Conservation (phyloP, 768 basidiomycete species). For the Amanita rimosa region DNA sequence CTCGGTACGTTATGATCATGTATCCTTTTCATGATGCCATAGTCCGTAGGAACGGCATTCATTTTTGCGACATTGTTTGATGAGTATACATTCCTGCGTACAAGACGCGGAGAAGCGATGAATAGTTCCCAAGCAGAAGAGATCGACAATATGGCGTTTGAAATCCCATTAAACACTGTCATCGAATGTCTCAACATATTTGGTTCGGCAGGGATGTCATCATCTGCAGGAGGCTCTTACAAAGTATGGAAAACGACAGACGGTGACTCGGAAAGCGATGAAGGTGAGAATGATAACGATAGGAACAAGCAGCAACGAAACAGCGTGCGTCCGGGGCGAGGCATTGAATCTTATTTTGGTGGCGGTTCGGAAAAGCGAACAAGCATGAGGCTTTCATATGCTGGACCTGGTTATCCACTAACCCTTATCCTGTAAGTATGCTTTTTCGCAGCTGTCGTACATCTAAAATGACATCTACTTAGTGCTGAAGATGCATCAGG, state of each 20-base stretch:
- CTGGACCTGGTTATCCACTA: constrained; percentile 68
- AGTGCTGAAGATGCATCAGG: constrained; percentile 74
- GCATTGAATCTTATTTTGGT: constrained; percentile 49
- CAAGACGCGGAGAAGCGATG: constrained; percentile 13
- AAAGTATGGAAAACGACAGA: constrained; percentile 35
- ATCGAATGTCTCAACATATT: constrained; percentile 92
- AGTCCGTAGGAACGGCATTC: constrained; percentile 63
- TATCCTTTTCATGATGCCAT: not conserved
- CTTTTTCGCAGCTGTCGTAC: constrained; percentile 6
- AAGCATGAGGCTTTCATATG: constrained; percentile 78
- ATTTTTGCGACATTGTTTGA: constrained; percentile 72
- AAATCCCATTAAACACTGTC: constrained; percentile 74
- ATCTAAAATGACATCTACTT: not conserved
- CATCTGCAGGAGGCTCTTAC: constrained; percentile 18
- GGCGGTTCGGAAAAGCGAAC: constrained; percentile 51
- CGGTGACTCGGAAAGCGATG: constrained; percentile 34
- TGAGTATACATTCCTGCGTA: constrained; percentile 50
- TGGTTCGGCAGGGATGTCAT: constrained; percentile 56
- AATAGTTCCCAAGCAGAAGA: constrained; percentile 15
- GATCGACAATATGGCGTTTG: constrained; percentile 43
- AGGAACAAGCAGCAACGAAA: not conserved
- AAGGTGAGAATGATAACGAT: constrained; percentile 25
- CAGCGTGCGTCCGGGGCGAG: constrained; percentile 17
- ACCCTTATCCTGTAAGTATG: constrained; percentile 60
- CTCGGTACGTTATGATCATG: constrained; percentile 40